phyloP scores from a whole-genome alignment of 257 asterid genomes.

The Orobanche coerulescens region DNA sequence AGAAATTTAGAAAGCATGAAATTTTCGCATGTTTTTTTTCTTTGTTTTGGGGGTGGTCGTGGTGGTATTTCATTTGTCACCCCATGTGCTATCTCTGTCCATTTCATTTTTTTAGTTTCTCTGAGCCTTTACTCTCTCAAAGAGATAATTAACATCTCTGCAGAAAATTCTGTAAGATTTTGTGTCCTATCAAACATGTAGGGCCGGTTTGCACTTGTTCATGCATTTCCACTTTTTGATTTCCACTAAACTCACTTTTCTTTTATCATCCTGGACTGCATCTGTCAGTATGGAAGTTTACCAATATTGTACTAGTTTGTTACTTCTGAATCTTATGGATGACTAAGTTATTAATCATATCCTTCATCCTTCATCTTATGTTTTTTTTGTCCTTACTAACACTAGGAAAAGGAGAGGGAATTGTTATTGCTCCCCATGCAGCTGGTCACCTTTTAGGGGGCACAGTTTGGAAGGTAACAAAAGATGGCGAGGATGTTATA shows the following conservation, averaged over 20 bases:
- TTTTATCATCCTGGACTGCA: constrained; percentile 7
- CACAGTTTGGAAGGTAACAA: constrained; percentile 85
- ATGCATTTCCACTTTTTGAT: constrained; percentile 8
- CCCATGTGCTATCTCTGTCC: neutral
- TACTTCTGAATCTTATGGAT: neutral
- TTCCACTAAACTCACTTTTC: neutral
- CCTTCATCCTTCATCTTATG: constrained; percentile 21
- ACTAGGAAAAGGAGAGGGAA: constrained; percentile 96
- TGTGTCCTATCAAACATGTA: constrained; percentile 12
- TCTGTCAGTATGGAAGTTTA: constrained; percentile 13
- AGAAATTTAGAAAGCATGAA: constrained; percentile 6
- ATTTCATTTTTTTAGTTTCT: neutral
- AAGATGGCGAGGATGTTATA: constrained; percentile 98
- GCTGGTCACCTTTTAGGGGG: constrained; percentile 99
- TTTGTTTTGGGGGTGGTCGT: too few relatives aligned
- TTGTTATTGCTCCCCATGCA: constrained; percentile 94
- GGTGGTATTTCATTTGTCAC: neutral
- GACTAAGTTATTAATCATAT: constrained; percentile 12
- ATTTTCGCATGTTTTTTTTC: neutral
- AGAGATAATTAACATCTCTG: constrained; percentile 7
- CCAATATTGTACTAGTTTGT: neutral
- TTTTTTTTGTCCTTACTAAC: constrained; percentile 21
- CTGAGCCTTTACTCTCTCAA: neutral
- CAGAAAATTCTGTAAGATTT: constrained; percentile 10
- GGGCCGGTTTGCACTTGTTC: constrained; percentile 4